A percentile compares a stretch with the other conserved stretches of the same genome.
phyloP scores from a whole-genome alignment of 2,329 filamentous ascomycete genomes.

The Pseudopyricularia javanii region DNA sequence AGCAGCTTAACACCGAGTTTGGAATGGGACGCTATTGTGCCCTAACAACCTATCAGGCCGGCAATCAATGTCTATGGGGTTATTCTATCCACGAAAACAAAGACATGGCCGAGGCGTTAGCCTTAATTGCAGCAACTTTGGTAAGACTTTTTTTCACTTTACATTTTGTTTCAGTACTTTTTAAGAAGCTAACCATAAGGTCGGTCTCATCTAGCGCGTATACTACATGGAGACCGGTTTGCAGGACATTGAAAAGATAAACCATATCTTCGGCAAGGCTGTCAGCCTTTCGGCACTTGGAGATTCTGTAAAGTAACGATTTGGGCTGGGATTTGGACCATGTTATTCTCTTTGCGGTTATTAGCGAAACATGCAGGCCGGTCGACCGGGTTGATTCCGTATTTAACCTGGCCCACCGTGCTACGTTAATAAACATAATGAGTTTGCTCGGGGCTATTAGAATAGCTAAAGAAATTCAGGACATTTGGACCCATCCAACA shows the following conservation, averaged over 20 bases:
- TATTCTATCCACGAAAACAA: neutral
- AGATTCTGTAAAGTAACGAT: too few relatives aligned
- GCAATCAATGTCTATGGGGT: neutral
- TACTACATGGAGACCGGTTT: neutral
- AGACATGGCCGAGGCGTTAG: neutral
- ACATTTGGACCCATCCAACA: conserved; percentile 8
- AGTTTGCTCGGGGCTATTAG: neutral
- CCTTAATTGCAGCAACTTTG: neutral
- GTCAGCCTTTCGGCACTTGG: neutral
- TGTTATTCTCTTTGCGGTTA: neutral
- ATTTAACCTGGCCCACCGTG: neutral
- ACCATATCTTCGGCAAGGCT: neutral
- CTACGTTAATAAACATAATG: neutral
- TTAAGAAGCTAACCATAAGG: neutral
- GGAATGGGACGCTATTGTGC: neutral
- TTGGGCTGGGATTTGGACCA: neutral
- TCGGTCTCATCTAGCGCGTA: neutral
- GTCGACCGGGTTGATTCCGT: neutral
- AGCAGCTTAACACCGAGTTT: neutral
- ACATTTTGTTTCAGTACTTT: neutral
- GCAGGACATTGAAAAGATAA: neutral
- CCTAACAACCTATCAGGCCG: neutral
- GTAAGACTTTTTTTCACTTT: neutral
- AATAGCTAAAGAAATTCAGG: neutral
- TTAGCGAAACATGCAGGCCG: neutral